Conservation (phyloP, 169 alveolate species). For the Plasmodium reichenowi region DNA sequence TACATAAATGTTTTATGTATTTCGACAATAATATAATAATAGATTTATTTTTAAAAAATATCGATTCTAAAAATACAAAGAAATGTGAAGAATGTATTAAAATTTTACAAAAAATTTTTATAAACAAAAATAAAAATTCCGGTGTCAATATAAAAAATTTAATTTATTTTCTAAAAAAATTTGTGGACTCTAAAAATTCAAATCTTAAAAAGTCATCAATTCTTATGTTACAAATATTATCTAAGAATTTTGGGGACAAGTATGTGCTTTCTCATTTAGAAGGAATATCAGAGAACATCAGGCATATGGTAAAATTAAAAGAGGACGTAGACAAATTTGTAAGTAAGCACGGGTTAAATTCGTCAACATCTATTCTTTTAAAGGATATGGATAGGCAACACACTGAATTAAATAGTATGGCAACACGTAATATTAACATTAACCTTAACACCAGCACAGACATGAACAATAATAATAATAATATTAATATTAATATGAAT, state of each 20-base stretch:
- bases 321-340: conserved; percentile 56
- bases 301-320: conserved; percentile 49
- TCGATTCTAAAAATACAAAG: conserved; percentile 50
- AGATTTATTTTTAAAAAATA: conserved; percentile 41
- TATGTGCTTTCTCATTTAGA: conserved; percentile 64
- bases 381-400: neutral
- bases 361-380: neutral
- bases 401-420: neutral
- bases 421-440: neutral
- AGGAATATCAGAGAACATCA: conserved; percentile 57
- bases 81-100: conserved; percentile 63
- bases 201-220: conserved; percentile 63
- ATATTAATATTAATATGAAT: conserved; percentile 4
- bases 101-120: conserved; percentile 44
- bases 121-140: conserved; percentile 14
- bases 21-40: conserved; percentile 56
- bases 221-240: conserved; percentile 53
- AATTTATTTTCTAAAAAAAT: conserved; percentile 63
- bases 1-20: conserved; percentile 49
- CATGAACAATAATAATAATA: neutral
- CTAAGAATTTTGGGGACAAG: conserved; percentile 61
- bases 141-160: conserved; percentile 41
- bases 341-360: conserved; percentile 11
- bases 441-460: too few relatives aligned
- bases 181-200: conserved; percentile 67